Percentiles rank a stretch among this genome's conserved stretches.
phyloP scores from a whole-genome alignment of 345 rosid genomes.

The Gossypium australe region DNA sequence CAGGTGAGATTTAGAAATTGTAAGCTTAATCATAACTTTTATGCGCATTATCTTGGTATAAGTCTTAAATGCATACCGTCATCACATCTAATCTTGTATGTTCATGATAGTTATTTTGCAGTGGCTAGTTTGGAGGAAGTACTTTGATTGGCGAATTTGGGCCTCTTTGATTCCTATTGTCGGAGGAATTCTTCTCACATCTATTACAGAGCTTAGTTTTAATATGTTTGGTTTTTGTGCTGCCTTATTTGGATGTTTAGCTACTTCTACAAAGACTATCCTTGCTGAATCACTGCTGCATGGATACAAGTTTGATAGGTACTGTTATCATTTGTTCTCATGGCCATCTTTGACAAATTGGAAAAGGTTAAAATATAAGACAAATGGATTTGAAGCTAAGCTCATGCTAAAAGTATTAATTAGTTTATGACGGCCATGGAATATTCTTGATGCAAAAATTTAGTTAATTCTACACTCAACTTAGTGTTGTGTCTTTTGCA shows the following conservation, averaged over 20 bases:
- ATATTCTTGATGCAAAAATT: background rate
- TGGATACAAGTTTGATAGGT: conserved; percentile 99
- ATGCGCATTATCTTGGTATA: background rate
- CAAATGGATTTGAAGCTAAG: background rate
- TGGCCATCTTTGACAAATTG: background rate
- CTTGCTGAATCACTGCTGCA: conserved; percentile 96
- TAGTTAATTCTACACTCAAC: background rate
- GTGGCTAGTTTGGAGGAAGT: conserved; percentile 95
- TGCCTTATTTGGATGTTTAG: conserved; percentile 94
- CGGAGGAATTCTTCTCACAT: conserved; percentile 95
- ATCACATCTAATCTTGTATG: conserved; percentile 23
- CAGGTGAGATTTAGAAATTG: conserved; percentile 47
- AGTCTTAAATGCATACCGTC: background rate
- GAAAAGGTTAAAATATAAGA: background rate
- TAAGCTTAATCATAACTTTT: background rate
- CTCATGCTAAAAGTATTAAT: background rate
- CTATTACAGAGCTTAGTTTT: conserved; percentile 91
- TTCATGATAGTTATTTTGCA: conserved; percentile 74
- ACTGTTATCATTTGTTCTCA: conserved; percentile 8
- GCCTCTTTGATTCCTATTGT: conserved; percentile 90
- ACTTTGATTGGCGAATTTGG: conserved; percentile 98
- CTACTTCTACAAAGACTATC: conserved; percentile 99
- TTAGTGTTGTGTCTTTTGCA: background rate
- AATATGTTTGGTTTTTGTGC: conserved; percentile 97
- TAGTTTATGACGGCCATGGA: background rate